Evolutionary conservation across 1,284 basidiomycete species (phyloP).

Genomic region (Ustilago esculenta): DNA sequence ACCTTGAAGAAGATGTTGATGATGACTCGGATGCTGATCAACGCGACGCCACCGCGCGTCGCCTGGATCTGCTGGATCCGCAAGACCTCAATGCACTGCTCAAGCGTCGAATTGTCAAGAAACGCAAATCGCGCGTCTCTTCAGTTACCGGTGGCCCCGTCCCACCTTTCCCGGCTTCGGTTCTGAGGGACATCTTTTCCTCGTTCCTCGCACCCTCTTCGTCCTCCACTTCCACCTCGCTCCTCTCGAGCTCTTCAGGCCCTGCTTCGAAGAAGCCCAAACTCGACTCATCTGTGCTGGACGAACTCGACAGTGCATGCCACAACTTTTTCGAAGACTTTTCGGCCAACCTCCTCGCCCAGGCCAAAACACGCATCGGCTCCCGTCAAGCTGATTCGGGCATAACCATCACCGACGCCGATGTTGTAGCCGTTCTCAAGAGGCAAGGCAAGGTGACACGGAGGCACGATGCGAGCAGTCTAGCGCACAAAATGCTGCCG

Average conservation of each 20-base stretch:
- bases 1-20: constrained; percentile 10
- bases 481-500: constrained; percentile 38
- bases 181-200: constrained; percentile 39
- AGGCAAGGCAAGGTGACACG: constrained; percentile 41
- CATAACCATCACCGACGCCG: constrained; percentile 29
- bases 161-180: constrained; percentile 33
- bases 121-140: constrained; percentile 36
- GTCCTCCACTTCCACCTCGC: constrained; percentile 1
- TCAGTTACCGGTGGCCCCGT: constrained; percentile 24
- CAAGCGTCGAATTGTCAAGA: constrained; percentile 43
- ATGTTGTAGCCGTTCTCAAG: constrained; percentile 38
- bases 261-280: constrained; percentile 18
- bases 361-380: constrained; percentile 12
- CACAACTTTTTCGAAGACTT: constrained; percentile 47
- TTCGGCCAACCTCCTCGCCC: constrained; percentile 15
- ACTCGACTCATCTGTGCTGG: constrained; percentile 28
- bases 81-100: constrained; percentile 44
- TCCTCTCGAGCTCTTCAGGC: constrained; percentile 4
- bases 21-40: constrained; percentile 26
- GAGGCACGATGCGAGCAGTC: constrained; percentile 23
- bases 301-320: constrained; percentile 31
- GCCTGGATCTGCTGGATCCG: constrained; percentile 33
- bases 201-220: constrained; percentile 33
- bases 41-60: constrained; percentile 6
- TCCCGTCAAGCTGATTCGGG: constrained; percentile 1